Conservation (phyloP, 2,329 filamentous ascomycete species). For the Fusarium beomiforme region DNA sequence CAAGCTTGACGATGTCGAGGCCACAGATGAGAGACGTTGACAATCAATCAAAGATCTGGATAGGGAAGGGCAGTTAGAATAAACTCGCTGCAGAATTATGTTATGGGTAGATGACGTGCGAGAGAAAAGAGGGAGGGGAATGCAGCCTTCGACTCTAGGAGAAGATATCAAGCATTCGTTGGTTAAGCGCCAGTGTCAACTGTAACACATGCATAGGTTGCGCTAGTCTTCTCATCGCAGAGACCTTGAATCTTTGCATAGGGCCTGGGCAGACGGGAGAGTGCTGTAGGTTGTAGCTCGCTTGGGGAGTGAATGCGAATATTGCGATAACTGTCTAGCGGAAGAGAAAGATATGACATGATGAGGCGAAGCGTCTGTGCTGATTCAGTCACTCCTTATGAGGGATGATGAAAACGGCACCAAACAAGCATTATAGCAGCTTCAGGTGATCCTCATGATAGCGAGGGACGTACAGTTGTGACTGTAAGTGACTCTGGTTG, state of each 20-base stretch:
- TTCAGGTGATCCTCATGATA: constrained; percentile 7
- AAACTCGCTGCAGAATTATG: constrained; percentile 1
- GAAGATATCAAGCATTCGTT: constrained; percentile 8
- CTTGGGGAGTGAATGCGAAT: constrained; percentile 24
- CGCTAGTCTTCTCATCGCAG: constrained; percentile 7
- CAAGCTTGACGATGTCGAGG: constrained; percentile 31
- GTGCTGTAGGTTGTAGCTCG: constrained; percentile 4
- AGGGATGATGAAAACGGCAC: constrained; percentile 8
- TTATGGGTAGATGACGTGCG: constrained; percentile 16
- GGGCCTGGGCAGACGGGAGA: neutral
- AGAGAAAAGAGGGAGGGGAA: neutral
- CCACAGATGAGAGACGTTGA: constrained; percentile 37
- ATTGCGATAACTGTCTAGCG: constrained; percentile 24
- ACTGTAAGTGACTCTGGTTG: neutral
- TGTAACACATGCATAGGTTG: constrained; percentile 13
- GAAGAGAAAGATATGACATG: neutral
- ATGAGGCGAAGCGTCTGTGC: constrained; percentile 8
- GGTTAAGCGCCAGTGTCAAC: constrained; percentile 1
- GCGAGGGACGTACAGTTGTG: constrained; percentile 7
- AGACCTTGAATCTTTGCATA: constrained; percentile 6
- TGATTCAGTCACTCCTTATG: constrained; percentile 41
- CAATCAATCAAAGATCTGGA: constrained; percentile 34
- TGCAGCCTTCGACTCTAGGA: neutral
- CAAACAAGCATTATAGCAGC: neutral
- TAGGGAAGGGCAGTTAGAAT: constrained; percentile 39